Percentiles rank a stretch among this genome's conserved stretches.
Conservation (phyloP, 192 early-diverging fungal genomes). For the Podila minutissima region DNA sequence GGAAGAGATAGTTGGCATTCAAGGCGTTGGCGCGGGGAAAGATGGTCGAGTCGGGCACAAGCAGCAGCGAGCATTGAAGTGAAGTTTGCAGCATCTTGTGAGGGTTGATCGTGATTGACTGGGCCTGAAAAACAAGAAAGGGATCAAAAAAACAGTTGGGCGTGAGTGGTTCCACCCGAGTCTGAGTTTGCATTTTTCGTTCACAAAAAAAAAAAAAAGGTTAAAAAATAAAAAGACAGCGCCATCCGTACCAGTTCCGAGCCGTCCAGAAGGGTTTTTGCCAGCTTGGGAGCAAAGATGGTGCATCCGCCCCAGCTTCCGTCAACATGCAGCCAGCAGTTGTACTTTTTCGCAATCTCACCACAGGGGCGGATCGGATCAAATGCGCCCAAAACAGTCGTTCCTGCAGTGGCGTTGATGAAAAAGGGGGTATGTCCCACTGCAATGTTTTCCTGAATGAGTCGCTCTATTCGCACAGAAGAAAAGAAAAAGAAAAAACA, state of each 20-base stretch:
- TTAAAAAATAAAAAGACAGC: background rate
- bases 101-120: constrained; percentile 81
- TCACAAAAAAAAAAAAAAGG: background rate
- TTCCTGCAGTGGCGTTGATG: constrained; percentile 85
- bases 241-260: constrained; percentile 53
- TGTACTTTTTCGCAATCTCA: constrained; percentile 64
- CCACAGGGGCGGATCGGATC: constrained; percentile 74
- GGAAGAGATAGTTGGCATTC: constrained; percentile 76
- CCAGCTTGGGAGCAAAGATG: constrained; percentile 63
- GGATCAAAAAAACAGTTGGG: background rate
- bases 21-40: constrained; percentile 73
- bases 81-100: constrained; percentile 87
- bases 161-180: constrained; percentile 6
- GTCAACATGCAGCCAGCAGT: constrained; percentile 82
- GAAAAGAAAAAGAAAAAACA: background rate
- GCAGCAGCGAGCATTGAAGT: constrained; percentile 79
- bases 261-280: constrained; percentile 58
- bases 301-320: constrained; percentile 82
- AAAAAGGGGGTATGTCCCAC: constrained; percentile 75
- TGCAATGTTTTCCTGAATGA: constrained; percentile 53
- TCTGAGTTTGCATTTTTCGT: background rate
- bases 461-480: constrained; percentile 33
- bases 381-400: constrained; percentile 85
- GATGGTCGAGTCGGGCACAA: constrained; percentile 62
- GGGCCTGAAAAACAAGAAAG: constrained; percentile 48